Evolutionary conservation across 495 filamentous ascomycete species (phyloP), one percentile per base, ranked within the genome.

Genomic region (Apiosordaria backusii): DNA sequence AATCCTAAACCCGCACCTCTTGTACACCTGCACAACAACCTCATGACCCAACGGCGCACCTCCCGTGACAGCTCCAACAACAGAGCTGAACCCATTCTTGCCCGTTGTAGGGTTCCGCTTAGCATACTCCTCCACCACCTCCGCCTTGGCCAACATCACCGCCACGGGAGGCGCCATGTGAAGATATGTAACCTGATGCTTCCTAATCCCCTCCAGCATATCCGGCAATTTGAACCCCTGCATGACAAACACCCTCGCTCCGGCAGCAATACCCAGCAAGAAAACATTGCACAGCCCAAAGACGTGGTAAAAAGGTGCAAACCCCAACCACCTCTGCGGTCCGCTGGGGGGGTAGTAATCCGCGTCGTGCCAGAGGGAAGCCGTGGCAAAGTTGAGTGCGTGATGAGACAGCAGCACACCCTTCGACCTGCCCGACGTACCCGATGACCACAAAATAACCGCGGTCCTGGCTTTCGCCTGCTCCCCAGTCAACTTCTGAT

Each of bases 391-490:
- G 67, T 75, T 76, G 54, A 76, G 65, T 1, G 74, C 70, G 68
- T 80, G 78, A 72, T 95, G 92, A 3, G 88, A 90, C 62, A 94
- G 76, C 29, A 90, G 80, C 2, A 95, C 91, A 67, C 91, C 91
- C 76, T 95, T 95, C 22, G 91, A 92, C 53, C 86, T 81, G 21
- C 91, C 92, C 0, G 91, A 94, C 3, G 91, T 95, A 4, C 91
- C 91, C 4, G 89, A 92, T 13, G 92, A 93, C 80, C 93, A 95
- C 77, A 93, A 92, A 72, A 95, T 90, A 3, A 75, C 72, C 50
- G 68, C 68, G 6, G 73, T 72, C 64, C 68, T 67, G 59, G 29
- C 25, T 16, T 62, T 24, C 15, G 70, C 63, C 18, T 62, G 23
- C 10, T 59, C 21, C 23, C 64, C 57, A 15, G 63, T 57, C 61